Conservation (phyloP, 352 stramenopile species). For the Thalassiosira hispida region DNA sequence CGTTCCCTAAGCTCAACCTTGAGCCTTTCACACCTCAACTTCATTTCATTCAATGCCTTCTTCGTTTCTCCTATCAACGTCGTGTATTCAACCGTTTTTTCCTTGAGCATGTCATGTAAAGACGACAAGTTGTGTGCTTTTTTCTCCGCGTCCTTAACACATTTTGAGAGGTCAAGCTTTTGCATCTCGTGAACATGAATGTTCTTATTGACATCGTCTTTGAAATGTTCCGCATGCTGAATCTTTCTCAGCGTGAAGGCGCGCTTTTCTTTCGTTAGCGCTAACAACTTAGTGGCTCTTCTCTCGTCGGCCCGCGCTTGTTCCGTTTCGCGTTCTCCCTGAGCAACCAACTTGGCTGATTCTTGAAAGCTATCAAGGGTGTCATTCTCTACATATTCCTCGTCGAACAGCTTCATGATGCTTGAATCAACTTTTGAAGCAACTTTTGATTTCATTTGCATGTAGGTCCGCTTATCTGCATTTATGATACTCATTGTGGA, state of each 20-base stretch:
- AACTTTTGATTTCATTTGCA: conserved; percentile 9
- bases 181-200: conserved; percentile 38
- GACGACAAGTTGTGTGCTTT: conserved; percentile 22
- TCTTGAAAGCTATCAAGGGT: conserved; percentile 8
- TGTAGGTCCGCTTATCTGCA: conserved; percentile 20
- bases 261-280: conserved; percentile 33
- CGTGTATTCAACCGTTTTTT: conserved; percentile 43
- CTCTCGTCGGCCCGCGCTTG: conserved; percentile 20
- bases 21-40: conserved; percentile 15
- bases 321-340: conserved; percentile 45
- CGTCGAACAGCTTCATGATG: conserved; percentile 27
- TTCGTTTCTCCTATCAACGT: conserved; percentile 24
- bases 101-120: conserved; percentile 33
- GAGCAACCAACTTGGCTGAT: conserved; percentile 23
- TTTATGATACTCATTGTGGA: conserved; percentile 8
- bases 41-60: conserved; percentile 28
- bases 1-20: conserved; percentile 11
- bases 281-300: conserved; percentile 24
- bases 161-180: conserved; percentile 43
- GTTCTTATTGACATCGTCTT: conserved; percentile 31
- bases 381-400: conserved; percentile 38
- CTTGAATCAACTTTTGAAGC: conserved; percentile 36
- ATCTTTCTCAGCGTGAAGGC: conserved; percentile 31
- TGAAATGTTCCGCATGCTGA: conserved; percentile 22
- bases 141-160: conserved; percentile 27